Base-by-base conservation (phyloP, 257 asterid genomes). In the Euphrasia confusa region DNA sequence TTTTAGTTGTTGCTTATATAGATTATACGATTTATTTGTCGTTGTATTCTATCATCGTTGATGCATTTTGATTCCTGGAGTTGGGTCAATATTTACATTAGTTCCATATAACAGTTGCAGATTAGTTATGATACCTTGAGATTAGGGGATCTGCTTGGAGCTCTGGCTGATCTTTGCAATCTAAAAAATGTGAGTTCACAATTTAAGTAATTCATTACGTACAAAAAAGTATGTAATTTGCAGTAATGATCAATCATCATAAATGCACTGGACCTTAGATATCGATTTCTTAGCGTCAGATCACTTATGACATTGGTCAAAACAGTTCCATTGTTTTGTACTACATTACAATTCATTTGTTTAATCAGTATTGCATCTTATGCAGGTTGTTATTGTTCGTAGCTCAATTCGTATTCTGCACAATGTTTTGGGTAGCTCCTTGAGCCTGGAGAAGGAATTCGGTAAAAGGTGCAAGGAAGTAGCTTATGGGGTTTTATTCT, bases 141-240 rank as follows among this genome's bases (percentile, higher is more conserved):
- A 69, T 67, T 80, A 69, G 87, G 80, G 77, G 90, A 81, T 64
- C 47, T 91, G 71, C 70, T 88, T 40, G 84, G 78, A 72, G 94
- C 95, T 63, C 77, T 91, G 80, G 66, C 80, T 68, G 90, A 79
- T 73, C 86, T 87, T 62, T 84, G 95, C 82, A 68, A 71, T 69
- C 80, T 84, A 47, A 53, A 82, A 77, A 81, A 88, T 74, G 98
- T 91, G 78, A 80, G 94, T 75, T 53, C 58, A 35, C 62, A 33
- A 26, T 58, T 65, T 32, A 63, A n/a, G 18, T 54, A 21, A 58
- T 47, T 32, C 62, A 17, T 18, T 55, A 37, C 42, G 11, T 9
- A 37, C 42, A 37, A 10, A 37, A 37, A 37, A 8, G 40, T 35
- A 35, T 7, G 1, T 35, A 7, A 35, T 35, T 35, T 35, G 8